Base-by-base conservation (phyloP, 495 filamentous ascomycete genomes). In the Stereocaulon alpinum region DNA sequence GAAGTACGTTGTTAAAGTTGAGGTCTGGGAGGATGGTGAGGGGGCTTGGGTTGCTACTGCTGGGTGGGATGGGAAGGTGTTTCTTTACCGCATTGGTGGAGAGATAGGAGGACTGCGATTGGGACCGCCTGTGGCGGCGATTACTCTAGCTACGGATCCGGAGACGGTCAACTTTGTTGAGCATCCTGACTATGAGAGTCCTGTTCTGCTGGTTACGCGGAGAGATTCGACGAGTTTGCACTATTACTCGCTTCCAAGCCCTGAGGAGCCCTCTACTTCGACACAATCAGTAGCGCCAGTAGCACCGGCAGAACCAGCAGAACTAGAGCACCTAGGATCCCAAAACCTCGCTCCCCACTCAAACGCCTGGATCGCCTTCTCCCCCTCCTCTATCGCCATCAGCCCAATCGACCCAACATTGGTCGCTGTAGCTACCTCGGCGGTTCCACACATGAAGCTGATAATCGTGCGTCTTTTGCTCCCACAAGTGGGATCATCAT, bases 261-360 rank as follows among this genome's bases (percentile, higher is more conserved):
- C 41, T 18, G 40, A 44, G 9, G 54, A 48, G 5, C n/a, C 6
- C 6, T 37, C 34, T 9, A 37, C 34, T 10, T 37, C 34, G 12
- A 37, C 6, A 12, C 12, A 9, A 10, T 37, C 34, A 7, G 3
- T 12, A 37, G 34, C 9, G 34, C 24, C 44, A 40, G 40, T 22
- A 12, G 60, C 63, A 30, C 44, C 55, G 32, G 12, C 45, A 27
- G 48, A 43, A 5, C 58, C 53, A 10, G 59, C 67, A 15, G 65
- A 66, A 56, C 74, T 79, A 32, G 62, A 61, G 20, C 66, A 74
- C 0, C 70, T 81, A 15, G 81, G 81, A 29, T 74, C 68, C 18
- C 82, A 86, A 59, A 86, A 86, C 60, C 73, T 88, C 2, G 78
- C 83, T 5, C 83, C 85, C 0, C 77, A 81, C 61, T 80, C 80